Evolutionary conservation across 306 rosid genomes (phyloP).

Genomic region (Cajanus cajan): DNA sequence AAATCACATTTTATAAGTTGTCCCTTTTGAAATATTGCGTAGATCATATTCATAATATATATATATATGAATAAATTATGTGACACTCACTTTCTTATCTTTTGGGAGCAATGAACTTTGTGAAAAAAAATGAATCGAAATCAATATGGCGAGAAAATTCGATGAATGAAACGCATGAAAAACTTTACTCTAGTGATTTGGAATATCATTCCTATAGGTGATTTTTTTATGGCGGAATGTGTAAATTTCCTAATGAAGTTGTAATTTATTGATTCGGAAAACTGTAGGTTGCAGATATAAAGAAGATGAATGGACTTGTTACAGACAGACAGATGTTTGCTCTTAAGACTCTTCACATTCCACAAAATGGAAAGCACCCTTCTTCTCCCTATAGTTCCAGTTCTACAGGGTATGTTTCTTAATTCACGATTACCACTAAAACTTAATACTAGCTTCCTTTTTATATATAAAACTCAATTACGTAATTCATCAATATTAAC

Average conservation of each 20-base stretch:
- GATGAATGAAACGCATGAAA: neutral
- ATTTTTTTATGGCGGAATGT: too few species aligned
- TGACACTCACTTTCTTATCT: neutral
- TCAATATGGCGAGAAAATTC: neutral
- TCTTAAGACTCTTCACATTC: slow-evolving; percentile 64
- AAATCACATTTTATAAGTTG: too few species aligned
- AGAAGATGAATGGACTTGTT: slow-evolving; percentile 69
- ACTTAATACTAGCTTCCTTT: too few species aligned
- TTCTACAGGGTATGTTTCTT: slow-evolving; percentile 25
- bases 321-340: slow-evolving; percentile 91
- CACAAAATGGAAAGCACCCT: slow-evolving; percentile 74
- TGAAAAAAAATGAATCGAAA: neutral
- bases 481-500: too few species aligned
- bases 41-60: too few species aligned
- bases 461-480: too few species aligned
- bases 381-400: slow-evolving; percentile 16
- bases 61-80: too few species aligned
- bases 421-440: neutral
- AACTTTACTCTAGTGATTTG: too few species aligned
- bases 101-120: neutral
- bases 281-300: slow-evolving; percentile 69
- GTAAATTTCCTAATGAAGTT: neutral
- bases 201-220: too few species aligned
- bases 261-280: neutral
- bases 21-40: too few species aligned